These are phyloP conservation scores for Pleurotus salmoneostramineus DNA, from an alignment of 768 basidiomycete species.

Conservation along the genomic window DNA sequence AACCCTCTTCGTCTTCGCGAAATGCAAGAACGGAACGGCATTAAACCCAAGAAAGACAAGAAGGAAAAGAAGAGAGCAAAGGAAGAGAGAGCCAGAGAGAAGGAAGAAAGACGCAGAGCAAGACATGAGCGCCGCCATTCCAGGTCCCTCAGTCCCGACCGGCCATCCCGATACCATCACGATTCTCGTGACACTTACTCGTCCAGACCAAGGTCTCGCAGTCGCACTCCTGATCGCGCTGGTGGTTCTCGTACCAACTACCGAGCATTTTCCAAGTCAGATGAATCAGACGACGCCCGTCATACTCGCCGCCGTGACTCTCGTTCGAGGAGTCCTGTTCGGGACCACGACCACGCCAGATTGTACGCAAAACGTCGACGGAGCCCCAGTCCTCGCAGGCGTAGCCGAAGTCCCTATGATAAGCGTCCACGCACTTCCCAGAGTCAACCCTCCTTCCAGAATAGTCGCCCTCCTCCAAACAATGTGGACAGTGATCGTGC, in stretches of 20 bases:
- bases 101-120: slow-evolving; percentile 39
- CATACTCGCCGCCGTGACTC: slow-evolving; percentile 17
- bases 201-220: background rate
- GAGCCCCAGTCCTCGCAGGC: slow-evolving; percentile 26
- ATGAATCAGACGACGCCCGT: slow-evolving; percentile 43
- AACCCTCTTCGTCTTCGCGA: slow-evolving; percentile 84
- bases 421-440: slow-evolving; percentile 46
- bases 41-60: slow-evolving; percentile 76
- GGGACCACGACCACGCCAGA: slow-evolving; percentile 21
- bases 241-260: too few species aligned
- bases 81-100: slow-evolving; percentile 52
- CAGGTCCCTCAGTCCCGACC: slow-evolving; percentile 14
- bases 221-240: background rate
- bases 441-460: slow-evolving; percentile 31
- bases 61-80: slow-evolving; percentile 62
- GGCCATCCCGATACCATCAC: too few species aligned
- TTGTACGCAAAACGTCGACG: slow-evolving; percentile 33
- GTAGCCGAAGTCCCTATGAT: slow-evolving; percentile 18
- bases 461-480: slow-evolving; percentile 15
- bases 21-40: slow-evolving; percentile 78
- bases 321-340: slow-evolving; percentile 15
- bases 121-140: slow-evolving; percentile 34
- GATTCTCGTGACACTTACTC: slow-evolving; percentile 12
- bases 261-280: slow-evolving; percentile 41
- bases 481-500: slow-evolving; percentile 54